These are phyloP conservation scores for Rhizopogon salebrosus DNA, from an alignment of 768 basidiomycete genomes.

Conservation along the genomic window DNA sequence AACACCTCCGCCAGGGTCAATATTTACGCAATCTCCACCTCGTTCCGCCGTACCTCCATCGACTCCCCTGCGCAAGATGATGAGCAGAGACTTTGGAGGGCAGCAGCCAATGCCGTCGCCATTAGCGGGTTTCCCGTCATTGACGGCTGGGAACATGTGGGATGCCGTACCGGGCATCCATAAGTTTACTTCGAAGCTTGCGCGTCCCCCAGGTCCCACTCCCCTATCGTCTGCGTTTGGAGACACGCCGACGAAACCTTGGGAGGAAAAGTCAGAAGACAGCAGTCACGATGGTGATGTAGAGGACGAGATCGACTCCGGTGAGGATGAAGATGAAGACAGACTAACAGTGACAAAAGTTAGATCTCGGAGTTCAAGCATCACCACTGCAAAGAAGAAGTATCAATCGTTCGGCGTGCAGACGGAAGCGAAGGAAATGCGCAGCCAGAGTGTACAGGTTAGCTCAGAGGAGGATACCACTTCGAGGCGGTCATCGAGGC, in stretches of 20 bases:
- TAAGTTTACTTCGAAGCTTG: slow-evolving; percentile 61
- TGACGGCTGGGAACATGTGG: slow-evolving; percentile 80
- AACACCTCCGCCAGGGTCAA: slow-evolving; percentile 40
- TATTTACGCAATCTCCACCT: slow-evolving; percentile 21
- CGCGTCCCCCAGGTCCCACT: slow-evolving; percentile 39
- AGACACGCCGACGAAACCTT: slow-evolving; percentile 32
- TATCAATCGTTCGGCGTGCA: slow-evolving; percentile 71
- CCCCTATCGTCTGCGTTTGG: slow-evolving; percentile 48
- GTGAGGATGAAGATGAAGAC: slow-evolving; percentile 28
- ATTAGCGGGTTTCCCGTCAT: slow-evolving; percentile 45
- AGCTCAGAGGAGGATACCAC: slow-evolving; percentile 15
- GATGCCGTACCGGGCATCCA: slow-evolving; percentile 78
- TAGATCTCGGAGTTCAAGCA: slow-evolving; percentile 32
- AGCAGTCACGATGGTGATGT: slow-evolving; percentile 81
- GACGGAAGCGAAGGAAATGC: slow-evolving; percentile 51
- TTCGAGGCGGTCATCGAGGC: slow-evolving; percentile 19
- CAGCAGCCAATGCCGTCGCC: slow-evolving; percentile 29
- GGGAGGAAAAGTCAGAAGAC: slow-evolving; percentile 48
- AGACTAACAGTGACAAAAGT: slow-evolving; percentile 22
- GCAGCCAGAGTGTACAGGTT: slow-evolving; percentile 58
- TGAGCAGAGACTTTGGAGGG: slow-evolving; percentile 1
- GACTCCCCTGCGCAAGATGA: slow-evolving; percentile 18
- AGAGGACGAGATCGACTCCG: slow-evolving; percentile 64
- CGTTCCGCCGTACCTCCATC: slow-evolving; percentile 30
- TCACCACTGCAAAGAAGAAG: slow-evolving; percentile 16